Base-by-base conservation (phyloP, 805 yeast genomes). In the Yueomyces sp. region DNA sequence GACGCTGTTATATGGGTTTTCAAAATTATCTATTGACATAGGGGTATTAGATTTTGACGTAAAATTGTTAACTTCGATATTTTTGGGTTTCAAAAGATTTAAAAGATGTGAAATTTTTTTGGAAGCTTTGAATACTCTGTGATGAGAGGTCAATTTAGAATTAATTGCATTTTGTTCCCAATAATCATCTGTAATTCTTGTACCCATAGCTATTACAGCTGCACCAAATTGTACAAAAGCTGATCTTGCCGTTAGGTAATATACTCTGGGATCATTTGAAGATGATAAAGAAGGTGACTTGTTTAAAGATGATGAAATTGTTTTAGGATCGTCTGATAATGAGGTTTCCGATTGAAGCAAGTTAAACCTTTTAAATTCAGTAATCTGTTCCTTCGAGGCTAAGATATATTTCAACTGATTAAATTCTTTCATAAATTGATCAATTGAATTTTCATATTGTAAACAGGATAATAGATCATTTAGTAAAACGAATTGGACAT, bases 141-240 rank as follows among this genome's bases (percentile, higher is more conserved):
- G 73, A 38, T 62, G 63, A 28, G 68, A 66, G 1, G 69, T 65
- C 42, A 70, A 68, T 1, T 71, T 71, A 47, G 70, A 70, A 26
- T 60, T 62, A 36, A 54, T 57, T 0, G 69, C 69, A 3, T 59
- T 50, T 3, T 60, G 61, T 47, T 74, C 79, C 76, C 77, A 76
- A 53, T 76, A 76, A 53, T 76, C 81, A 54, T 76, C 81, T 3
- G 55, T 47, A 3, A 75, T 63, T 45, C 80, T 64, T 36, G 59
- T 56, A 5, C 81, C 81, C n/a, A 59, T 53, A 2, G 58, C 57
- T 26, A 76, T 53, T 2, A 71, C 54, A 27, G 73, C 58, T 1
- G 79, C 73, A 34, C 81, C 81, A 55, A 73, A 75, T 40, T 62
- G 62, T 42, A 74, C 59, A 49, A 56, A 76, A 39, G 72, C 63